A percentile compares a stretch with the other conserved stretches of the same genome.
phyloP scores from a whole-genome alignment of 2,329 filamentous ascomycete genomes.

The Fusarium solani-melongenae region DNA sequence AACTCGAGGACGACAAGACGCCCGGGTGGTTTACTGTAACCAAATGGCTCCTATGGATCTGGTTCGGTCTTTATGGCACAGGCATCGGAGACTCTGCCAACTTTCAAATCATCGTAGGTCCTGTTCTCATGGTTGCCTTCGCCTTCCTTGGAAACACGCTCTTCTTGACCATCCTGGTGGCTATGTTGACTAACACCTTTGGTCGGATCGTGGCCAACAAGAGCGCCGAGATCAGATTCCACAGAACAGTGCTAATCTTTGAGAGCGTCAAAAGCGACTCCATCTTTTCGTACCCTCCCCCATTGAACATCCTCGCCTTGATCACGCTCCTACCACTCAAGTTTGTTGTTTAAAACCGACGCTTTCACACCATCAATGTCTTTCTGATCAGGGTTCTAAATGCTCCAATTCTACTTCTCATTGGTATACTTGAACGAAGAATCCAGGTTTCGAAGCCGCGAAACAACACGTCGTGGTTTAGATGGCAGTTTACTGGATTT shows the following conservation, averaged over 20 bases:
- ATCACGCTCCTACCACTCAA: constrained; percentile 72
- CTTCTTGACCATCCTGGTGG: constrained; percentile 72
- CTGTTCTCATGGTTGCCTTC: constrained; percentile 74
- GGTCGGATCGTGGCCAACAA: constrained; percentile 73
- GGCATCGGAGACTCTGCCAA: constrained; percentile 60
- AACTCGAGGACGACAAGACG: constrained; percentile 20
- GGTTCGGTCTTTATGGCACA: constrained; percentile 77
- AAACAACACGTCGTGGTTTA: constrained; percentile 20
- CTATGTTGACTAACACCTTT: constrained; percentile 77
- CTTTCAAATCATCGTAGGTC: constrained; percentile 75
- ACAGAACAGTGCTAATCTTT: constrained; percentile 75
- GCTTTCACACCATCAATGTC: constrained; percentile 78
- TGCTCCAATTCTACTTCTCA: constrained; percentile 68
- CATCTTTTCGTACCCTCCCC: constrained; percentile 74
- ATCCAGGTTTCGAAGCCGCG: constrained; percentile 49
- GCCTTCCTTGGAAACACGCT: constrained; percentile 79
- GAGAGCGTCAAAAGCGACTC: constrained; percentile 78
- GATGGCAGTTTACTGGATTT: constrained; percentile 56
- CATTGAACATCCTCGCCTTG: constrained; percentile 75
- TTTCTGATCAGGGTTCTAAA: constrained; percentile 70
- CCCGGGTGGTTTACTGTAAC: constrained; percentile 63
- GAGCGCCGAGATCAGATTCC: constrained; percentile 75
- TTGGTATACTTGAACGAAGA: constrained; percentile 69
- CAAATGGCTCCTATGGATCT: constrained; percentile 82
- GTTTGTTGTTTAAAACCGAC: constrained; percentile 66